Evolutionary conservation across 208 protist genomes (phyloP), one percentile per base, ranked within the genome.

Genomic region (Novymonas esmeraldas): DNA sequence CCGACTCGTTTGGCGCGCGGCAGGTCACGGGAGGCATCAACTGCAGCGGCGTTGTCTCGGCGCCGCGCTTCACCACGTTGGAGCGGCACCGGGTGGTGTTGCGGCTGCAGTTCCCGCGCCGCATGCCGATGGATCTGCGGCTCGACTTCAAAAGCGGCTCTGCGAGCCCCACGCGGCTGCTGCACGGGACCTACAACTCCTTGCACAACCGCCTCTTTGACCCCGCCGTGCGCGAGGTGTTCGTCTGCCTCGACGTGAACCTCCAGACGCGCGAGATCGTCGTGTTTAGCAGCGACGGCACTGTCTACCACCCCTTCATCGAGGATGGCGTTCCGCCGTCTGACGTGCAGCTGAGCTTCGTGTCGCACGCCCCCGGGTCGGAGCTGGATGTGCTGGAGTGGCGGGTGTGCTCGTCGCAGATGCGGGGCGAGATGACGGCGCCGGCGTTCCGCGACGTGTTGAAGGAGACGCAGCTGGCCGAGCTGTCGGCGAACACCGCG

Each of bases 21-120:
- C 70, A 76, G 63, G 55, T 69, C 11, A 65, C 62, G 6, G 56
- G 70, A 1, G 70, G 70, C 5, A 42, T 55, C 28, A 64, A 57
- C 22, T 76, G 70, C 33, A 54, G 41, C 24, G 70, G 62, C 0
- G 52, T 60, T 3, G 42, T 80, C 6, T 65, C 59, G 29, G 65
- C 75, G 26, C 84, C 87, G 38, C 54, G 65, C 46, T 79, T 93
- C 59, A 71, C 66, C 6, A 55, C 59, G 7, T 28, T 46, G 26
- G 81, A 87, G 52, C 56, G 76, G 20, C 87, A 93, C 61, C 60
- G 81, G n/a, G 69, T 93, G 31, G 60, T 83, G 26, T 46, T 93
- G 54, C 71, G 66, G 16, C 58, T 93, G 58, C 28, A 80, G 26
- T 85, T 64, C 18, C 78, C 81, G 6, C 68, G 46, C 26, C 49